phyloP scores from a whole-genome alignment of 306 rosid species.

The Begonia masoniana region DNA sequence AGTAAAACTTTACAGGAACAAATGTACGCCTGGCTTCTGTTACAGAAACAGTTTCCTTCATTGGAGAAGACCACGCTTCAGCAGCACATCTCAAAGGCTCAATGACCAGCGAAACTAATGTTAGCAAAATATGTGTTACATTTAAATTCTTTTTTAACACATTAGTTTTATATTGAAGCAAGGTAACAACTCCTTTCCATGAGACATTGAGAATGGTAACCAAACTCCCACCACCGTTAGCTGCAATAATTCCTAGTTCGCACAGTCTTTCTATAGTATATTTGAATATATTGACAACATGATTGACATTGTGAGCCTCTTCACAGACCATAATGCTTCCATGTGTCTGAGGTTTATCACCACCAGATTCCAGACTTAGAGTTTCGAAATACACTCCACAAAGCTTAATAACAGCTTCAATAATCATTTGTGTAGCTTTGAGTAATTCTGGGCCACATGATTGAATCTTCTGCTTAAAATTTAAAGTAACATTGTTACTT shows the following conservation, averaged over 20 bases:
- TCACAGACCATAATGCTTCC: slow-evolving; percentile 16
- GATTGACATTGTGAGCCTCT: slow-evolving; percentile 21
- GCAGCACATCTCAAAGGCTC: slow-evolving; percentile 62
- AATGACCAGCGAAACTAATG: slow-evolving; percentile 44
- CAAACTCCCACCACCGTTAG: slow-evolving; percentile 68
- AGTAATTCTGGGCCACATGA: slow-evolving; percentile 41
- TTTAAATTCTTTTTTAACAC: slow-evolving; percentile 29
- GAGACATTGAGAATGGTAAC: slow-evolving; percentile 68
- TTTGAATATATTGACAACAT: slow-evolving; percentile 43
- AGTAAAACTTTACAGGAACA: slow-evolving; percentile 78
- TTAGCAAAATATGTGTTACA: slow-evolving; percentile 34
- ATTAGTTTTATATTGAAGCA: slow-evolving; percentile 69
- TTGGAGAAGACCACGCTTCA: slow-evolving; percentile 50
- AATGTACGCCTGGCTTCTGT: slow-evolving; percentile 67
- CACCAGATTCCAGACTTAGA: slow-evolving; percentile 27
- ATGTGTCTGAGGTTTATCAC: slow-evolving; percentile 21
- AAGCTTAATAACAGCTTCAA: slow-evolving; percentile 49
- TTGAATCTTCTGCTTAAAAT: slow-evolving; percentile 43
- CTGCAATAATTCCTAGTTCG: slow-evolving; percentile 71
- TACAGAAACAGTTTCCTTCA: slow-evolving; percentile 41
- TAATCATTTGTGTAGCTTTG: slow-evolving; percentile 36
- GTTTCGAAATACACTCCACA: slow-evolving; percentile 41
- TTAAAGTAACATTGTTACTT: background rate
- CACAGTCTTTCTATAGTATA: slow-evolving; percentile 46
- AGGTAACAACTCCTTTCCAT: slow-evolving; percentile 86